Conservation (phyloP, 306 rosid genomes). For the Geum urbanum region DNA sequence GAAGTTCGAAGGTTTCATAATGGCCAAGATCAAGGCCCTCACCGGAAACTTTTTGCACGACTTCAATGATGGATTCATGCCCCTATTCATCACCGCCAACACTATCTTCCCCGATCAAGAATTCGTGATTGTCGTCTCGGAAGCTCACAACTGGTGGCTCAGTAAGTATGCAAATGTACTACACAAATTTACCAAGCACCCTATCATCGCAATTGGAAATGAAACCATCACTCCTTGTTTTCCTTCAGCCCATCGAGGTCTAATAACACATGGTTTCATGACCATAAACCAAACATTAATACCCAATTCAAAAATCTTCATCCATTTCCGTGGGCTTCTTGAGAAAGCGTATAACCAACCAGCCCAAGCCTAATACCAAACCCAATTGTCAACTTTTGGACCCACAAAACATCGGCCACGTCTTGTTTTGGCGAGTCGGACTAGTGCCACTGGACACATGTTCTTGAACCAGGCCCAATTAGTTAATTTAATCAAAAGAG, state of each 20-base stretch:
- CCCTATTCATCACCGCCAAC: constrained; percentile 46
- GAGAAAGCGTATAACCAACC: constrained; percentile 5
- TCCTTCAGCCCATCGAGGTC: constrained; percentile 23
- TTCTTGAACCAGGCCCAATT: constrained; percentile 30
- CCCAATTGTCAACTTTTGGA: background rate
- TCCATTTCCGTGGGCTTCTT: constrained; percentile 32
- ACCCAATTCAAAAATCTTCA: constrained; percentile 26
- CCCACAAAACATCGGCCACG: background rate
- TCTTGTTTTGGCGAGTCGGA: constrained; percentile 23
- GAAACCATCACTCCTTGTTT: constrained; percentile 31
- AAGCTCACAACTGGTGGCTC: constrained; percentile 28
- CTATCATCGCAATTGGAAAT: constrained; percentile 24
- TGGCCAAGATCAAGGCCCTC: constrained; percentile 22
- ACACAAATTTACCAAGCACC: constrained; percentile 13
- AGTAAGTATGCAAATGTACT: constrained; percentile 31
- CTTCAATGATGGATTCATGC: constrained; percentile 38
- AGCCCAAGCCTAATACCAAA: background rate
- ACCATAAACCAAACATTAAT: constrained; percentile 30
- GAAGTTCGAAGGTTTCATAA: constrained; percentile 26
- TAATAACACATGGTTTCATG: constrained; percentile 35
- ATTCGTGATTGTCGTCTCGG: constrained; percentile 27
- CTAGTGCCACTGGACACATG: constrained; percentile 13
- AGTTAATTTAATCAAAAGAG: constrained; percentile 3
- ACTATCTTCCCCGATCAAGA: constrained; percentile 21
- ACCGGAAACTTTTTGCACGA: constrained; percentile 45